Base-by-base conservation (phyloP, 148 eudicot species). In the Gaultheria prostrata region DNA sequence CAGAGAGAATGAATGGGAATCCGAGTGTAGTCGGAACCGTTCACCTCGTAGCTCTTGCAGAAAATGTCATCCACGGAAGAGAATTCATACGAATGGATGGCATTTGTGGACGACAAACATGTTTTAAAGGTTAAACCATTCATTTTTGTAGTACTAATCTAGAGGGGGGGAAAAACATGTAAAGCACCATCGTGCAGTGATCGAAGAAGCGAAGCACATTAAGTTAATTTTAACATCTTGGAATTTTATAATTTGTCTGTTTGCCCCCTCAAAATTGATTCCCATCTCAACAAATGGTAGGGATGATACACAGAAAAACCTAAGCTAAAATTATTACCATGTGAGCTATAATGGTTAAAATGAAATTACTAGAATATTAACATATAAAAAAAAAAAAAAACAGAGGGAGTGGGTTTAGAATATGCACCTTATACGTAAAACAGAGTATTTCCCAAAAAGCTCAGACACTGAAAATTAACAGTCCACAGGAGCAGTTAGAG, bases 401-500 rank as follows among this genome's bases (percentile, higher is more conserved):
- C 15, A 18, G 56, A 8, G 69, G 15, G 24, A 45, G 51, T 18
- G 21, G 32, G 75, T 20, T 72, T 21, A 1, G 39, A 28, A 82
- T 5, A 83, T 63, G 61, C 74, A 75, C 80, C 83, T 81, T 82
- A 39, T 39, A 39, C 43, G 53, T 28, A 80, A 77, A n/a, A 39
- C 61, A 75, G 65, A 28, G 57, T 30, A 28, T 71, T 82, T 26
- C 26, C 50, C 49, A 33, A 79, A 79, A 79, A 79, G 18, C 71
- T 59, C 51, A 54, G 81, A n/a, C 43, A 74, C 26, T 76, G 70
- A 32, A 61, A 76, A 15, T 63, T 81, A 24, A 28, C 65, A 26
- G 45, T n/a, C 32, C 78, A 63, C 1, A 76, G 59, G 39, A 39
- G 61, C 24, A 57, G 20, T 43, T 72, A 24, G 53, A 54, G 71